Conservation (phyloP, 441 rosid genomes). For the Populus hybrid region DNA sequence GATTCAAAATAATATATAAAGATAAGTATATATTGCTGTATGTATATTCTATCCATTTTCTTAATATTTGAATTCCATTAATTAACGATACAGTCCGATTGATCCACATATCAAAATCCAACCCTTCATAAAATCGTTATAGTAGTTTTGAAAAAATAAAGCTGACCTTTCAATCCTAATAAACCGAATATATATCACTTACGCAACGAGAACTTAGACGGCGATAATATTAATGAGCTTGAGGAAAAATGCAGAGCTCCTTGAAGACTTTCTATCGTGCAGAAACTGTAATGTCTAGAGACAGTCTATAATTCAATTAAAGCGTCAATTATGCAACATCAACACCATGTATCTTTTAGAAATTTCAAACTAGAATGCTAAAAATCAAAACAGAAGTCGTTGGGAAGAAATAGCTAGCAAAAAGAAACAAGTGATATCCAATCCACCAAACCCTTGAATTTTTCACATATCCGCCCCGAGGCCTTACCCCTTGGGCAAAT, state of each 20-base stretch:
- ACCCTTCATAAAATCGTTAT: background rate
- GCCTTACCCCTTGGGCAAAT: background rate
- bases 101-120: background rate
- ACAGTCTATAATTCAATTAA: slow-evolving; percentile 1
- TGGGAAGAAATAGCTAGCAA: background rate
- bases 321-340: slow-evolving; percentile 3
- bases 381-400: background rate
- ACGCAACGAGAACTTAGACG: no score
- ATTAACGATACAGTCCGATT: background rate
- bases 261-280: background rate
- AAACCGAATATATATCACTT: background rate
- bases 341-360: no score
- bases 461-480: background rate
- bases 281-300: background rate
- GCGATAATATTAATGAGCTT: background rate
- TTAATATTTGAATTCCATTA: background rate
- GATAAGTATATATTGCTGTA: background rate
- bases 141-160: background rate
- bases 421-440: background rate
- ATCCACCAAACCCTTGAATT: background rate
- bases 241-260: background rate
- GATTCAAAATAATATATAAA: background rate
- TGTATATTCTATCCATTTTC: background rate
- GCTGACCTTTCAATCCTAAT: background rate
- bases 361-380: slow-evolving; percentile 13